Evolutionary conservation across 2,329 filamentous ascomycete species (phyloP).

Genomic region (Arthrobotrys conoides): DNA sequence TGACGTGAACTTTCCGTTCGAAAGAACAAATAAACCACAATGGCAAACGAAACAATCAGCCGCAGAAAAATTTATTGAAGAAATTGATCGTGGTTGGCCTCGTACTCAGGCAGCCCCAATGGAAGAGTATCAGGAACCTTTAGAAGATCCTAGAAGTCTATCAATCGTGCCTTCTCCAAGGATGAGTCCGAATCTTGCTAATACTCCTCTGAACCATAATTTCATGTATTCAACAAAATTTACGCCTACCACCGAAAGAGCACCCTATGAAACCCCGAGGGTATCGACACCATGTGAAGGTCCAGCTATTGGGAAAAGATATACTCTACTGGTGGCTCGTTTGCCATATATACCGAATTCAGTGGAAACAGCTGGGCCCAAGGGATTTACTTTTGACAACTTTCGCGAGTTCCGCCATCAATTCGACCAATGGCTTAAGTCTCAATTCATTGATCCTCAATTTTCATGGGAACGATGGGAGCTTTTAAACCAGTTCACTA

Average conservation of each 20-base stretch:
- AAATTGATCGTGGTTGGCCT: neutral
- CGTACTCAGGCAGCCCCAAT: neutral
- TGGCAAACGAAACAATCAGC: neutral
- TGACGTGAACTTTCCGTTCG: neutral
- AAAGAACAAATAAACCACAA: neutral
- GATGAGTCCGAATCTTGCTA: neutral
- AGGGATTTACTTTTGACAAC: constrained; percentile 1
- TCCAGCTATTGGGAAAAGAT: neutral
- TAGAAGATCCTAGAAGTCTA: neutral
- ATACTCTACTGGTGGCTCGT: constrained; percentile 9
- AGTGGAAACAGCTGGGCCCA: neutral
- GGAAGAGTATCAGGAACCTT: neutral
- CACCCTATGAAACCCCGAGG: neutral
- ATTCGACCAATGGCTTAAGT: constrained; percentile 5
- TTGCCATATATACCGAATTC: neutral
- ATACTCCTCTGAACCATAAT: neutral
- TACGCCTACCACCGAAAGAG: neutral
- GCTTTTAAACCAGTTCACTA: neutral
- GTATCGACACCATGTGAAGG: neutral
- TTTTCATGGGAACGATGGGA: constrained; percentile 5
- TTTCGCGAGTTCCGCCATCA: neutral
- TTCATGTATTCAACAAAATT: neutral
- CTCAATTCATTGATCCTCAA: neutral
- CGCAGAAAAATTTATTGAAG: neutral
- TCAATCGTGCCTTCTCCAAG: neutral